A percentile compares a stretch with the other conserved stretches of the same genome.
Evolutionary conservation across 2,329 filamentous ascomycete species (phyloP).

Genomic region (Xylariaceae sp.): DNA sequence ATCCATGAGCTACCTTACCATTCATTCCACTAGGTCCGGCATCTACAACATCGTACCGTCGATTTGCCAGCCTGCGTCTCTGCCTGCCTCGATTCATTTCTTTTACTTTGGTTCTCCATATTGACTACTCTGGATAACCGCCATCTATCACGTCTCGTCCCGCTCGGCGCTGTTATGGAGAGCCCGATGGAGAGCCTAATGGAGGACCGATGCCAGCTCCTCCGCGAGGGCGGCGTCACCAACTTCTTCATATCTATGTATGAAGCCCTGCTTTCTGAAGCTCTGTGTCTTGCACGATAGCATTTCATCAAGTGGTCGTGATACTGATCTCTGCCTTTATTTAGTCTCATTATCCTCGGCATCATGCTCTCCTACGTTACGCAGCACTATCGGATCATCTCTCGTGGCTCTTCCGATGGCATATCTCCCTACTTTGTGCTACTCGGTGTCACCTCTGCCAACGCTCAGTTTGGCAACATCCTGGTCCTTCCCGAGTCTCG

Average conservation of each 20-base stretch:
- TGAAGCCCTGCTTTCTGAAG: constrained; percentile 17
- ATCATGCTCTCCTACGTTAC: constrained; percentile 92
- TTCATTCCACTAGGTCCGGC: too few relatives aligned
- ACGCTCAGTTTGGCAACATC: constrained; percentile 88
- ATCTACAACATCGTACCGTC: too few relatives aligned
- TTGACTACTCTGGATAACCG: too few relatives aligned
- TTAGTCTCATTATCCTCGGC: constrained; percentile 72
- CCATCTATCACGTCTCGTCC: too few relatives aligned
- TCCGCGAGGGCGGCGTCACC: constrained; percentile 50
- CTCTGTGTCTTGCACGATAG: neutral
- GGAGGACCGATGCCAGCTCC: constrained; percentile 45
- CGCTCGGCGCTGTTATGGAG: too few relatives aligned
- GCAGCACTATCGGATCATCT: constrained; percentile 89
- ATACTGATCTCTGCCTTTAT: constrained; percentile 18
- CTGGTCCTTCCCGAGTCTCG: constrained; percentile 79
- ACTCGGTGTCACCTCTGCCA: constrained; percentile 86
- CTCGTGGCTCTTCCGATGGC: constrained; percentile 80
- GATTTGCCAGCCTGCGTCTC: too few relatives aligned
- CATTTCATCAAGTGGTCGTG: neutral
- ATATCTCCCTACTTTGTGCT: constrained; percentile 95
- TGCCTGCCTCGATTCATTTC: too few relatives aligned
- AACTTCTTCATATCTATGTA: constrained; percentile 56
- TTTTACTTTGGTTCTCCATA: too few relatives aligned
- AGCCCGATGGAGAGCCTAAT: constrained; percentile 24
- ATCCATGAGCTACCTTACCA: too few relatives aligned